These are phyloP conservation scores for Geranomyces variabilis DNA, from an alignment of 192 early-diverging fungal species.

Conservation along the genomic window DNA sequence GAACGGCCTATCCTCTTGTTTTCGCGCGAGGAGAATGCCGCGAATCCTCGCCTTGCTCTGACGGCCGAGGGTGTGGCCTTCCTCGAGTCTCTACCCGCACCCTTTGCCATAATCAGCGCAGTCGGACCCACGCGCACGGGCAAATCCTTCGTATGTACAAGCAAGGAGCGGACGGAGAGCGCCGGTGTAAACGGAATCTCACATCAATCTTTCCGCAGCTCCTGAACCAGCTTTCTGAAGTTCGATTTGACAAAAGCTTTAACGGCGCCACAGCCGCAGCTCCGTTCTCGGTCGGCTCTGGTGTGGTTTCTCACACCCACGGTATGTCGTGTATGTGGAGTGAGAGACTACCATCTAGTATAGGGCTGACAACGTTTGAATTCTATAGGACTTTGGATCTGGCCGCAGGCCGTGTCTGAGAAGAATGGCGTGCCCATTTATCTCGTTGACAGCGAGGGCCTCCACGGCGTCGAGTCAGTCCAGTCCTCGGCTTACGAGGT, in stretches of 20 bases:
- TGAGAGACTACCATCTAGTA: too few relatives aligned
- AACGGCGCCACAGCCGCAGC: not conserved
- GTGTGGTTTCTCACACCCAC: constrained; percentile 28
- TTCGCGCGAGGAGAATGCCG: not conserved
- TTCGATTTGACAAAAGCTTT: not conserved
- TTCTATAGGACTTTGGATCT: constrained; percentile 33
- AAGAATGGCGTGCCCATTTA: constrained; percentile 17
- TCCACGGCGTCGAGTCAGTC: constrained; percentile 33
- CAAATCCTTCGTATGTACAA: constrained; percentile 27
- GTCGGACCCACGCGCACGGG: constrained; percentile 37
- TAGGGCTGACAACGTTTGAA: too few relatives aligned
- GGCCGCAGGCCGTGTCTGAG: constrained; percentile 14
- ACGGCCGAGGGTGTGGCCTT: constrained; percentile 19
- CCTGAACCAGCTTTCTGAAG: constrained; percentile 16
- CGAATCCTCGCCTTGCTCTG: constrained; percentile 13
- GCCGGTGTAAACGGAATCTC: too few relatives aligned
- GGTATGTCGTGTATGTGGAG: not conserved
- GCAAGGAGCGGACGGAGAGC: too few relatives aligned
- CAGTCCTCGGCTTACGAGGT: constrained; percentile 35
- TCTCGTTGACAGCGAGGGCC: constrained; percentile 32
- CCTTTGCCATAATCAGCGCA: constrained; percentile 31
- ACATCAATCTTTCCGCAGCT: not conserved
- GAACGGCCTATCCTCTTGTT: constrained; percentile 26
- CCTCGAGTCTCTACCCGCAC: constrained; percentile 3
- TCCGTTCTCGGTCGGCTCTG: constrained; percentile 28